Evolutionary conservation across 2,329 filamentous ascomycete genomes (phyloP).

Genomic region (Aspergillus sp.): DNA sequence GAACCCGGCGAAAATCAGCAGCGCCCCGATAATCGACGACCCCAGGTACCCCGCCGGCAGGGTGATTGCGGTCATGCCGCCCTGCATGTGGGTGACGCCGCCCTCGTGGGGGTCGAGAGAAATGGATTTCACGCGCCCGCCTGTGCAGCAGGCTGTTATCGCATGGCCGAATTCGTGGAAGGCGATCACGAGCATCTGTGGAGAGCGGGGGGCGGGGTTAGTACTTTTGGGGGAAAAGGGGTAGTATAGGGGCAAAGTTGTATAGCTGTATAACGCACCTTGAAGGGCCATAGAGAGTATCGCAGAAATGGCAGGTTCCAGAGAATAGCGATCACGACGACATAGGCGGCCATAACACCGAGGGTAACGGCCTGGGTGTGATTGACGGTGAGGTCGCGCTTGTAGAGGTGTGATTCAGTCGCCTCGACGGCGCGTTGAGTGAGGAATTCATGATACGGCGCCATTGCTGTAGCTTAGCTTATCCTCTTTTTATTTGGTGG

Average conservation of each 20-base stretch:
- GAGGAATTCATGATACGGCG: conserved; percentile 27
- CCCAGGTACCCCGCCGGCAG: conserved; percentile 77
- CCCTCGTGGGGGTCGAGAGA: conserved; percentile 73
- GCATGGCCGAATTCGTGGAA: conserved; percentile 81
- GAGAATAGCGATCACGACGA: conserved; percentile 71
- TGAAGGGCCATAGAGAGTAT: conserved; percentile 77
- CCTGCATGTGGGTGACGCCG: conserved; percentile 74
- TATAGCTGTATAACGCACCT: conserved; percentile 49
- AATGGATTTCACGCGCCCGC: conserved; percentile 72
- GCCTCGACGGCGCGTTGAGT: conserved; percentile 22
- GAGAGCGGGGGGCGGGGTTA: neutral
- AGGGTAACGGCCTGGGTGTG: conserved; percentile 70
- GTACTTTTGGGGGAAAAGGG: neutral
- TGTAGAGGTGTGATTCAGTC: conserved; percentile 38
- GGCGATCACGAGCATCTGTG: conserved; percentile 75
- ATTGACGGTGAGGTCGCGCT: conserved; percentile 61
- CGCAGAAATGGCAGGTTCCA: conserved; percentile 80
- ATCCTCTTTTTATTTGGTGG: neutral
- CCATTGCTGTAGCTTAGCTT: conserved; percentile 21
- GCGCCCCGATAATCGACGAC: conserved; percentile 71
- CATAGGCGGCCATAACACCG: conserved; percentile 69
- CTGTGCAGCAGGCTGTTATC: conserved; percentile 69
- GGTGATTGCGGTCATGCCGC: conserved; percentile 68
- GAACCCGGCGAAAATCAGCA: conserved; percentile 78
- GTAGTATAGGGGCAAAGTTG: neutral